Base-by-base conservation (phyloP, 208 protist species). In the Trypanosoma avium region DNA sequence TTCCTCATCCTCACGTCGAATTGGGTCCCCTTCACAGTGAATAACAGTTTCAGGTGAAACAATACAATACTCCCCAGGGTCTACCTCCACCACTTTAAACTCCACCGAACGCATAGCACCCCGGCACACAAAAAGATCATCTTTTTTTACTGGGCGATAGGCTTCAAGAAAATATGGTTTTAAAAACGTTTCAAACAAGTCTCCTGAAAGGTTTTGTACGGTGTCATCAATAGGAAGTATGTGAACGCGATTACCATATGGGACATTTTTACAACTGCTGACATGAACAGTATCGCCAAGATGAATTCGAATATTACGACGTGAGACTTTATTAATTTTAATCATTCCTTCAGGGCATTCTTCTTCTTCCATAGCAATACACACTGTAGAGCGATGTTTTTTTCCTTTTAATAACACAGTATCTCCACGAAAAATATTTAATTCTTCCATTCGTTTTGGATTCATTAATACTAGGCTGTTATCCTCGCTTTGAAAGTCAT, bases 41-140 rank as follows among this genome's bases (percentile, higher is more conserved):
- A 99, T 99, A 38, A 99, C 87, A 0, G 99, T 99, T 45, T 99
- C 97, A 22, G 97, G 97, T 5, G 98, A 90, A 33, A 99, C 98
- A 59, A 99, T 99, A 89, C 98, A 99, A 73, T 92, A 98, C 29
- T 97, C 93, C 1, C 82, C 88, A 15, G 99, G 99, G 67, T 99
- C 99, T 29, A 96, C 97, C 64, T 99, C 98, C 4, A 99, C 97
- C n/a, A 99, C 97, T 84, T 99, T 99, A 85, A 99, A 99, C 84
- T 99, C 99, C 36, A 99, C 98, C 9, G 97, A 88, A 32, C 97
- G 84, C 97, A 99, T 99, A 36, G 93, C 97, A 53, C 95, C 98
- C 49, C 95, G 92, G 45, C 93, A 94, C 24, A 99, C 79, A 82
- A 99, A 99, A 45, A 93, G 84, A 80, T 99, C 98, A 17, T 97